Conservation (phyloP, 163 green algal species). For the Trebouxiophyceae sp. region DNA sequence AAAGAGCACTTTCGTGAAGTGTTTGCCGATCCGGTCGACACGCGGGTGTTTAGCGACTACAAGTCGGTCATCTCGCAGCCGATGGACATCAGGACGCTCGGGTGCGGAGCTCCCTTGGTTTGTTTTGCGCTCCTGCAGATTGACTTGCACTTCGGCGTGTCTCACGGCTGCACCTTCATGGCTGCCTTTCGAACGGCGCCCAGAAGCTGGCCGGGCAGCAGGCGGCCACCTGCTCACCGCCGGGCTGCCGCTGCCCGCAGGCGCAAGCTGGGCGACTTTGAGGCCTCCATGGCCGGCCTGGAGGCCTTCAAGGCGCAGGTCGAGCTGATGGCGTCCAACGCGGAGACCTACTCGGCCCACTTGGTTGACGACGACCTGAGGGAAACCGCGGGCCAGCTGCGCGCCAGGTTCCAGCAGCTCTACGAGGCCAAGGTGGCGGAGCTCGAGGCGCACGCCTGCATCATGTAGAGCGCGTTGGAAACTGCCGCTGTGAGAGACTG, state of each 20-base stretch:
- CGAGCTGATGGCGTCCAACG: background rate
- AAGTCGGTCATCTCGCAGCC: background rate
- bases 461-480: no score
- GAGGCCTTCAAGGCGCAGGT: background rate
- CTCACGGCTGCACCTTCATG: background rate
- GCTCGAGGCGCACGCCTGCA: no score
- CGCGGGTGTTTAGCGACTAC: background rate
- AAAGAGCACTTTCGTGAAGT: background rate
- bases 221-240: background rate
- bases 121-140: background rate
- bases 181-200: no score
- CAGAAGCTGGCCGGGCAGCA: no score
- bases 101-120: background rate
- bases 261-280: background rate
- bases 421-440: no score
- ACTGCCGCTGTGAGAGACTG: no score
- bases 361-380: background rate
- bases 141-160: background rate
- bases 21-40: background rate
- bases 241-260: background rate
- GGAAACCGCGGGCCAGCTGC: background rate
- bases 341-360: background rate
- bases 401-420: background rate
- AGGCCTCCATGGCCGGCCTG: background rate
- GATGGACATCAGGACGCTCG: background rate